Evolutionary conservation across 2,329 filamentous ascomycete genomes (phyloP).

Genomic region (Aspergillus felis): DNA sequence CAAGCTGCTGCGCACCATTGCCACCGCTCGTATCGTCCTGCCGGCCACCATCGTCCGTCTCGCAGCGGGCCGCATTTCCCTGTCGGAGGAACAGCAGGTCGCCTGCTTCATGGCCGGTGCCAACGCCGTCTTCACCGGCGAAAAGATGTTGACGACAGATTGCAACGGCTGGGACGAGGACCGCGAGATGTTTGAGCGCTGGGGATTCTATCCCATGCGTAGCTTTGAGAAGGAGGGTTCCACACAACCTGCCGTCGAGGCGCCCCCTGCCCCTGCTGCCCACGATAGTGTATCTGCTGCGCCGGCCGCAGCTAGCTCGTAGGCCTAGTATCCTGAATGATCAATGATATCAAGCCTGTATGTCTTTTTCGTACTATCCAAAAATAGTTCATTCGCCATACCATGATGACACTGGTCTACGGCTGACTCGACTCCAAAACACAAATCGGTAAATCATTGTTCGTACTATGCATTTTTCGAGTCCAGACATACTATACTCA

Average conservation of each 20-base stretch:
- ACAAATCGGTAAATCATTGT: no score
- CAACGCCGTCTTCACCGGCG: constrained; percentile 91
- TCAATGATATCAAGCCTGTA: not conserved
- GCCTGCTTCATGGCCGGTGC: constrained; percentile 87
- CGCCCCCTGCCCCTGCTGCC: constrained; percentile 4
- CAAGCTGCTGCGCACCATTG: constrained; percentile 74
- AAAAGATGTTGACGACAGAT: constrained; percentile 92
- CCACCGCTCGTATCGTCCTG: constrained; percentile 78
- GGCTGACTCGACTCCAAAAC: no score
- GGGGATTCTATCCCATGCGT: constrained; percentile 77
- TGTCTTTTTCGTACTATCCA: not conserved
- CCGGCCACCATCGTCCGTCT: constrained; percentile 82
- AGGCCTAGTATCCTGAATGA: constrained; percentile 2
- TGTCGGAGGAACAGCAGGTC: constrained; percentile 85
- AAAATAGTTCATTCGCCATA: no score
- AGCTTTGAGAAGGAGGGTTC: constrained; percentile 44
- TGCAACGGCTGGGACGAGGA: constrained; percentile 92
- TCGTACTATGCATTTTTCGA: no score
- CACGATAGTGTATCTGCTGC: constrained; percentile 19
- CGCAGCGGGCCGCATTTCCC: constrained; percentile 76
- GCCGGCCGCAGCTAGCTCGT: constrained; percentile 28
- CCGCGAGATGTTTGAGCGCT: constrained; percentile 73
- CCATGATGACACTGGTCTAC: no score
- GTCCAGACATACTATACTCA: no score
- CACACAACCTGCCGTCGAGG: constrained; percentile 3